These are phyloP conservation scores for Laguncularia racemosa DNA, from an alignment of 345 rosid species.

Conservation along the genomic window DNA sequence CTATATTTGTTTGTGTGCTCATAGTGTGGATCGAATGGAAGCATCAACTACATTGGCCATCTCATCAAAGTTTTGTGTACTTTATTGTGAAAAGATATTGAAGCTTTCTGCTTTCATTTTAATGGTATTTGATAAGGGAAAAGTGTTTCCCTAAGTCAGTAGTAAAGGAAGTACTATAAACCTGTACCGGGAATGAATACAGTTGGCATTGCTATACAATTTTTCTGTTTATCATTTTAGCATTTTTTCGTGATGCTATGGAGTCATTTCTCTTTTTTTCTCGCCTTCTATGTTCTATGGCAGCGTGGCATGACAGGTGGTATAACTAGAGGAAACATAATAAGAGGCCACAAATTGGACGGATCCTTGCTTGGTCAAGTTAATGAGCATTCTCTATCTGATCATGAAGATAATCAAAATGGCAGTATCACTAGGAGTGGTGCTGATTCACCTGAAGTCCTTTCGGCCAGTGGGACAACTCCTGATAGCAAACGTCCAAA, in stretches of 20 bases:
- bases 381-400: conserved; percentile 17
- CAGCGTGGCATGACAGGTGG: conserved; percentile 37
- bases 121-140: no score
- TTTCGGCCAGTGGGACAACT: conserved; percentile 15
- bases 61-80: no score
- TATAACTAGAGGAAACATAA: conserved; percentile 38
- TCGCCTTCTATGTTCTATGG: conserved; percentile 6
- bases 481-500: conserved; percentile 19
- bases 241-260: no score
- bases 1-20: no score
- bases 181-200: no score
- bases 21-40: no score
- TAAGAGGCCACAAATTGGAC: conserved; percentile 29
- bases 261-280: background rate
- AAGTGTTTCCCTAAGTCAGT: background rate
- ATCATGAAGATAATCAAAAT: conserved; percentile 28
- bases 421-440: conserved; percentile 2
- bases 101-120: no score
- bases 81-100: no score
- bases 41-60: no score
- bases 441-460: conserved; percentile 13
- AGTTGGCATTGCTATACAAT: no score
- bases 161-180: background rate
- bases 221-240: no score
- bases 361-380: conserved; percentile 27